Evolutionary conservation across 1,284 basidiomycete genomes (phyloP), one percentile per base, ranked within the genome.

Genomic region (Mycosarcoma mackinlayi): DNA sequence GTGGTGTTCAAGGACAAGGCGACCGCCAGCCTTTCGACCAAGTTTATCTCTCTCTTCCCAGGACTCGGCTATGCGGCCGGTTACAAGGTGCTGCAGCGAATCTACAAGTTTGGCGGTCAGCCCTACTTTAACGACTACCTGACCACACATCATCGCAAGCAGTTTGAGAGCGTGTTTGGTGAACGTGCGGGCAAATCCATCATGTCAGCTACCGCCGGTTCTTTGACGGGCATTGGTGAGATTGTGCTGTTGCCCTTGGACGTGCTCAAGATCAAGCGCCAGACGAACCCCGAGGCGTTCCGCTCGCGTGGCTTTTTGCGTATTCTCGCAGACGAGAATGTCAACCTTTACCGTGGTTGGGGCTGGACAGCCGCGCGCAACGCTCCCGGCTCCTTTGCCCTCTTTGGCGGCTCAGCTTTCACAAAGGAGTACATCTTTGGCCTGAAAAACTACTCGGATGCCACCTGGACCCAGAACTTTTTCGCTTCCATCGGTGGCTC

Each of bases 331-430:
- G 94, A 98, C 76, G 96, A 98, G 83, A 93, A 94, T 59, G 79
- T 87, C 52, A 90, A 88, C 11, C 88, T 98, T 34, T 98, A 98
- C 85, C 89, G 94, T 72, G 95, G 95, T 35, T 97, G 94, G 92
- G 95, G 94, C 54, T 98, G 95, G 95, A 98, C 95, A 33, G 92
- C 97, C 86, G 94, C 94, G 1, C 89, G 95, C 57, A 98, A 98
- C 82, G 95, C 95, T 2, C 95, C 95, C 3, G 95, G 95, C 14
- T 90, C 88, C 54, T 98, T 98, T 77, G 93, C 95, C 53, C 68
- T 82, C 18, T 98, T 98, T 81, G 95, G 95, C 82, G 95, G 93
- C 41, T 95, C 93, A 4, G 94, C 95, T 1, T 87, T 90, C 53
- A 93, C 94, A 34, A 98, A 98, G 84, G 94, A 97, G 80, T 94